Evolutionary conservation across 1,284 basidiomycete genomes (phyloP).

Genomic region (Ganoderma resinaceum): DNA sequence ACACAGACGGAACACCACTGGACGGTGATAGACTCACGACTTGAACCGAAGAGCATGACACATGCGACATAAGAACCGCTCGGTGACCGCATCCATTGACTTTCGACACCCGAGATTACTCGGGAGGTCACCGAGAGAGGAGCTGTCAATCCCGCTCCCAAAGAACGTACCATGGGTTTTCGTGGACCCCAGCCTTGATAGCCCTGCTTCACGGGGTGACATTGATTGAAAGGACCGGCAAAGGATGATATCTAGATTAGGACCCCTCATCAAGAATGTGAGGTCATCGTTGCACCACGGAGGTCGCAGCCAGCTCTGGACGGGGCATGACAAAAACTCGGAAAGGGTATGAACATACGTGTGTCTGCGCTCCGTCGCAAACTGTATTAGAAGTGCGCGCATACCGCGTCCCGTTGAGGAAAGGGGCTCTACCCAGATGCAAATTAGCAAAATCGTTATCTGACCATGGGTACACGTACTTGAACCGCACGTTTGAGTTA

Average conservation of each 20-base stretch:
- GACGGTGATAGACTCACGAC: constrained; percentile 1
- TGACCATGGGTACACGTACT: neutral
- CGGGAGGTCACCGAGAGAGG: neutral
- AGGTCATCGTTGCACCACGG: neutral
- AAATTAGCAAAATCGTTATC: neutral
- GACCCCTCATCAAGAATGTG: neutral
- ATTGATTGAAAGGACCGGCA: neutral
- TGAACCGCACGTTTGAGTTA: neutral
- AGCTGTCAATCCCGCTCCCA: neutral
- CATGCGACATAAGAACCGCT: neutral
- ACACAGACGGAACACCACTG: neutral
- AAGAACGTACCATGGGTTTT: neutral
- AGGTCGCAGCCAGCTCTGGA: neutral
- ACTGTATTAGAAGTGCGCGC: neutral
- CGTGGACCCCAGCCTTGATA: neutral
- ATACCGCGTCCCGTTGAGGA: neutral
- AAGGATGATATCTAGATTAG: neutral
- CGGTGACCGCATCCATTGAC: neutral
- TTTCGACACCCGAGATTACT: neutral
- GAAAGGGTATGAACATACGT: neutral
- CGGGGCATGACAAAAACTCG: neutral
- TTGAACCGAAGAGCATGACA: neutral
- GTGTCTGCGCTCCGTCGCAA: neutral
- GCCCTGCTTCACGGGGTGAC: neutral
- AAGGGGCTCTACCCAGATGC: neutral